Conservation (phyloP, 2,329 filamentous ascomycete species). For the Aspergillus carbonarius region DNA sequence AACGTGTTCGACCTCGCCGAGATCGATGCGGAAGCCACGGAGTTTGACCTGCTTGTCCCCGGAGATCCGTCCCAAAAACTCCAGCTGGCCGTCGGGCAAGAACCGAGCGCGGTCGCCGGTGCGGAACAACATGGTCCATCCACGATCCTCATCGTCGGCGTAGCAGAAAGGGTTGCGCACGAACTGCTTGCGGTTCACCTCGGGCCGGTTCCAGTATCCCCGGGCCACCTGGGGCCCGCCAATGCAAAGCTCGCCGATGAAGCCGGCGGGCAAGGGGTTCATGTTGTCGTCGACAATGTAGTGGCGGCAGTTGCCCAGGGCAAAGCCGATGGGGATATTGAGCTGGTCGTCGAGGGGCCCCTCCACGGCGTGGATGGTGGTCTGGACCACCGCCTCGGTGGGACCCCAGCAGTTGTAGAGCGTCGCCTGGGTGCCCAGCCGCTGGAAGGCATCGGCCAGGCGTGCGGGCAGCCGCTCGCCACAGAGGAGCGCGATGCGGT, state of each 20-base stretch:
- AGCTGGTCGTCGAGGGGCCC: background rate
- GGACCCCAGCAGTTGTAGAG: conserved; percentile 3
- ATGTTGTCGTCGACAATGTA: background rate
- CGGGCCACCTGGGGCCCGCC: background rate
- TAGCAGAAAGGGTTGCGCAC: background rate
- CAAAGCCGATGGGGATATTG: background rate
- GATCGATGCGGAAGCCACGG: conserved; percentile 6
- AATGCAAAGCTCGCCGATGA: conserved; percentile 3
- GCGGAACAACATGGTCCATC: conserved; percentile 1
- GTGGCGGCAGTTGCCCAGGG: background rate
- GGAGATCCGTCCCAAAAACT: background rate
- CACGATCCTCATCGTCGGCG: background rate
- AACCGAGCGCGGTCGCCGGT: conserved; percentile 1
- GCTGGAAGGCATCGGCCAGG: background rate
- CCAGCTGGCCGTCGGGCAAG: background rate
- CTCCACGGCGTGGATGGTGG: background rate
- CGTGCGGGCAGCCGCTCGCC: conserved; percentile 3
- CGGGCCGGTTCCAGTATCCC: background rate
- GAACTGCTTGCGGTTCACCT: background rate
- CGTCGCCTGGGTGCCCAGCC: background rate
- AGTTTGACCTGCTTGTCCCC: conserved; percentile 7
- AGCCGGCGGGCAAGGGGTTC: background rate
- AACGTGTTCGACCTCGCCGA: conserved; percentile 1
- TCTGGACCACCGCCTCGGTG: background rate
- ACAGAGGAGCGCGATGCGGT: background rate